phyloP scores from a whole-genome alignment of 176 grass and related monocot genomes.

The Paspalum notatum region DNA sequence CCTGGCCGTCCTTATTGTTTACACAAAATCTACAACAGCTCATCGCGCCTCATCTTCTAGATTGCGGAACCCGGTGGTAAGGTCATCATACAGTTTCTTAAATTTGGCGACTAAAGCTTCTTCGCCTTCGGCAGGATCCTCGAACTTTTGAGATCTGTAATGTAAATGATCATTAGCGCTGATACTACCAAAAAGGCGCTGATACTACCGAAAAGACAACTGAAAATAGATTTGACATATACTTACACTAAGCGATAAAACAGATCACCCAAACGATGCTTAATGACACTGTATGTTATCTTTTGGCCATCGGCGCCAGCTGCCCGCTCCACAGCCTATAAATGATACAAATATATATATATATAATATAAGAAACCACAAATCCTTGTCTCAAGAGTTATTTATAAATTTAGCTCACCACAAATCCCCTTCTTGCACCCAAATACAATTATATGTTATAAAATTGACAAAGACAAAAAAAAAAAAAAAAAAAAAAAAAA shows the following conservation, averaged over 20 bases:
- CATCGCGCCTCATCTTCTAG: slow-evolving; percentile 77
- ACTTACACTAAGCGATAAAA: slow-evolving; percentile 94
- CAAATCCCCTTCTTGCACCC: neutral
- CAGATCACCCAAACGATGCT: slow-evolving; percentile 84
- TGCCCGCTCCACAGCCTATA: slow-evolving; percentile 81
- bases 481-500: slow-evolving; percentile 18
- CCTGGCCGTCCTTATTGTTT: slow-evolving; percentile 39
- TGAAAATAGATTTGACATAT: neutral
- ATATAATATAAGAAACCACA: slow-evolving; percentile 17
- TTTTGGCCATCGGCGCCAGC: slow-evolving; percentile 78
- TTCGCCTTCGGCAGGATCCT: slow-evolving; percentile 86
- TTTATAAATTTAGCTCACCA: neutral
- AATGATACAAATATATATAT: neutral
- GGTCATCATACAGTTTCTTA: slow-evolving; percentile 81
- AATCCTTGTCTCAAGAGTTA: neutral
- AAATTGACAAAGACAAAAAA: neutral
- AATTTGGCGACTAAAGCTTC: slow-evolving; percentile 64
- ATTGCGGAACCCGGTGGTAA: slow-evolving; percentile 74
- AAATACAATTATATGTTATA: neutral
- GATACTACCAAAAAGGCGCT: neutral
- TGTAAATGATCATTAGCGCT: slow-evolving; percentile 30
- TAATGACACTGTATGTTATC: slow-evolving; percentile 84
- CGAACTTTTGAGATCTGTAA: slow-evolving; percentile 84
- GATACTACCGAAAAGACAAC: neutral
- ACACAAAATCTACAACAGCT: slow-evolving; percentile 48